phyloP scores from a whole-genome alignment of 2,329 filamentous ascomycete species.

The Fusarium denticulatum region DNA sequence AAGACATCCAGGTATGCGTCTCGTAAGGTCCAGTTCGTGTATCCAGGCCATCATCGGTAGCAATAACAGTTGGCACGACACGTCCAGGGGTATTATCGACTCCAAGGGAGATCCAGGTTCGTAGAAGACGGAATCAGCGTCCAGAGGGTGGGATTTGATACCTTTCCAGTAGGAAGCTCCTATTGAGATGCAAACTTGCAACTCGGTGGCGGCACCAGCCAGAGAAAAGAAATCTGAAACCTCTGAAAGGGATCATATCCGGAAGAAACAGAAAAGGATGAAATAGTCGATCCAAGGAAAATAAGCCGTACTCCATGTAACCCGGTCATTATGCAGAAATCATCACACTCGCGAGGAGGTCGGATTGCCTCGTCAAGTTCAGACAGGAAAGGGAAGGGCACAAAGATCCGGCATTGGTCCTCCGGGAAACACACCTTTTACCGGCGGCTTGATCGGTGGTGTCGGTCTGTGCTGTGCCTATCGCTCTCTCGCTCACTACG shows the following conservation, averaged over 20 bases:
- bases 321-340: conserved; percentile 45
- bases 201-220: conserved; percentile 39
- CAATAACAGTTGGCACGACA: conserved; percentile 39
- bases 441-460: conserved; percentile 53
- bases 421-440: conserved; percentile 39
- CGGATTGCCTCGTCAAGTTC: conserved; percentile 35
- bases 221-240: conserved; percentile 37
- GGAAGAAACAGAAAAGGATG: conserved; percentile 40
- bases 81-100: conserved; percentile 41
- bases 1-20: conserved; percentile 36
- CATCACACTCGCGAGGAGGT: conserved; percentile 45
- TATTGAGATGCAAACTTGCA: conserved; percentile 46
- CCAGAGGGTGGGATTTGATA: conserved; percentile 33
- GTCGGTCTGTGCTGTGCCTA: conserved; percentile 52
- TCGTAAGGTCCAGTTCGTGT: conserved; percentile 32
- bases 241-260: conserved; percentile 39
- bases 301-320: conserved; percentile 42
- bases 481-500: conserved; percentile 56
- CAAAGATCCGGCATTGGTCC: conserved; percentile 33
- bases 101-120: conserved; percentile 30
- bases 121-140: conserved; percentile 31
- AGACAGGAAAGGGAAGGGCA: conserved; percentile 29
- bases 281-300: conserved; percentile 42
- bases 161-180: conserved; percentile 41
- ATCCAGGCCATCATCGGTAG: conserved; percentile 40